Evolutionary conservation across 345 rosid genomes (phyloP).

Genomic region (Hypericum androsaemum): DNA sequence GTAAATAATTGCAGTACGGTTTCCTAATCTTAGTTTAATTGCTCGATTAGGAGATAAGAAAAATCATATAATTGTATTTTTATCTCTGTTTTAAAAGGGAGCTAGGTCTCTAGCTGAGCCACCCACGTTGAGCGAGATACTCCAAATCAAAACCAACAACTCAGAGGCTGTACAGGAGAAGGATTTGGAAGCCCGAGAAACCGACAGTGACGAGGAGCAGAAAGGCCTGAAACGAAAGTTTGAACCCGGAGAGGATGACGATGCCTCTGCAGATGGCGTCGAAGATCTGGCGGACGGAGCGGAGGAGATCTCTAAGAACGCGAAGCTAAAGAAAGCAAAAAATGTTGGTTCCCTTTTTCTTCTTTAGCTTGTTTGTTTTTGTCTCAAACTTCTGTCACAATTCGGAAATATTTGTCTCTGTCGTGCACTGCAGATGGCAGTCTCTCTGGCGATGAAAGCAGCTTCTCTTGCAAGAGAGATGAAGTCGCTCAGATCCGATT

Average conservation of each 20-base stretch:
- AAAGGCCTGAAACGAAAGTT: conserved; percentile 60
- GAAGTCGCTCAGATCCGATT: conserved; percentile 54
- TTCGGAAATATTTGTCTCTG: too few relatives aligned
- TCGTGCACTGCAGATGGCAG: conserved; percentile 49
- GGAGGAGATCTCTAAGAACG: conserved; percentile 29
- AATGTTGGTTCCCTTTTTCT: conserved; percentile 33
- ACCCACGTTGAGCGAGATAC: conserved; percentile 63
- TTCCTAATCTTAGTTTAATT: too few relatives aligned
- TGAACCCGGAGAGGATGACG: conserved; percentile 25
- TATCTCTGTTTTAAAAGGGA: conserved; percentile 35
- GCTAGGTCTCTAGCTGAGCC: conserved; percentile 74
- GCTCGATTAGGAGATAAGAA: too few relatives aligned
- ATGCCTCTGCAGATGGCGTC: conserved; percentile 23
- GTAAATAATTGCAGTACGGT: conserved; percentile 17
- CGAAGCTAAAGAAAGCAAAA: conserved; percentile 55
- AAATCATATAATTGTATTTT: too few relatives aligned
- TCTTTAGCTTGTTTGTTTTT: neutral
- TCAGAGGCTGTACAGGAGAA: conserved; percentile 19
- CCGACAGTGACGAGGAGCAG: conserved; percentile 22
- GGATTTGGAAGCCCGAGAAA: conserved; percentile 8
- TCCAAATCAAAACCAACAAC: conserved; percentile 36
- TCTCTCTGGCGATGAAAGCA: conserved; percentile 77
- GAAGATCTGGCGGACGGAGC: conserved; percentile 29
- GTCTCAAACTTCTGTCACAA: neutral
- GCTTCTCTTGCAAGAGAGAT: conserved; percentile 72